Base-by-base conservation (phyloP, 164 flowering plant species). In the Annona squamosa region DNA sequence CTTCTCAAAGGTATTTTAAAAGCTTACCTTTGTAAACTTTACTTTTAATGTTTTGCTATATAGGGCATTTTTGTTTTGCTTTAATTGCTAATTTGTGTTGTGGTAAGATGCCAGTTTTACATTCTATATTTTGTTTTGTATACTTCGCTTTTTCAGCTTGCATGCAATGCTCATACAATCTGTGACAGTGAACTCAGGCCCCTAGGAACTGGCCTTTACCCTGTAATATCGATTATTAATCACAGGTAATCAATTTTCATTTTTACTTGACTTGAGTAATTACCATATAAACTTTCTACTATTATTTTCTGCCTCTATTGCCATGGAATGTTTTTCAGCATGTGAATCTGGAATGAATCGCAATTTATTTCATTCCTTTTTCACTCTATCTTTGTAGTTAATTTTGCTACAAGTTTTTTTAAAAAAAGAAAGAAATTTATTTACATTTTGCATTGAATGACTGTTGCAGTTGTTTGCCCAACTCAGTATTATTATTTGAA, bases 81-180 rank as follows among this genome's bases (percentile, higher is more conserved):
- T 26, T 37, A 13, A 19, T 5, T 44, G 3, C n/a, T 43, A 10
- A 43, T 47, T 66, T 18, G 3, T 43, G n/a, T 48, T 66, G 4
- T 72, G 13, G 47, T 72, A 4, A 64, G 41, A 67, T 52, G 6
- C 48, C 37, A 10, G 4, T 68, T 37, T 63, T 65, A 19, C 44
- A 41, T 44, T 72, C 63, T 42, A 69, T 41, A 26, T 66, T 65
- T 63, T 63, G 59, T 61, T 70, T 67, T 46, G 46, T 64, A 16
- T 68, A 26, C 9, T 48, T 47, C 10, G 72, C 7, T 48, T 44
- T 6, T 83, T 85, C 91, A 96, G 99, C 85, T 96, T 72, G 87
- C 98, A 41, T 93, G 98, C 85, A 96, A 96, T 86, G 99, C 97
- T 57, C 99, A 96, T 85, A 89, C 93, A 73, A 92, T 96, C 72